These are phyloP conservation scores for Tieghemiomyces parasiticus DNA, from an alignment of 192 early-diverging fungal genomes.

Conservation along the genomic window DNA sequence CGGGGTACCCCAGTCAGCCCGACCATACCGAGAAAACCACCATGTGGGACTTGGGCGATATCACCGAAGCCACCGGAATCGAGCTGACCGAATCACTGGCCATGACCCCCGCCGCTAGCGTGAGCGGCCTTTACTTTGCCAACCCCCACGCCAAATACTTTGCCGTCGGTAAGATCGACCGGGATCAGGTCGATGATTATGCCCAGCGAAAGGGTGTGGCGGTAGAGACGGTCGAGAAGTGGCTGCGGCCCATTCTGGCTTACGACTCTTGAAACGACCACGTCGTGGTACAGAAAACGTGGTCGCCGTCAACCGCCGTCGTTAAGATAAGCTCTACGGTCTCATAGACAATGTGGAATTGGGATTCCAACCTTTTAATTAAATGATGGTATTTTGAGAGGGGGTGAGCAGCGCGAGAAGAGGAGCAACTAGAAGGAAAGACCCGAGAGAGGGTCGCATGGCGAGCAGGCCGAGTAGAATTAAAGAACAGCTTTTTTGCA, in stretches of 20 bases:
- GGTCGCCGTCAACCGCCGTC: no score
- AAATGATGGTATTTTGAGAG: no score
- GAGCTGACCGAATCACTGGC: conserved; percentile 83
- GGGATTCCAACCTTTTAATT: no score
- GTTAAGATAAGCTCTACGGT: no score
- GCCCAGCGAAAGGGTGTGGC: conserved; percentile 48
- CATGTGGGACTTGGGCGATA: conserved; percentile 82
- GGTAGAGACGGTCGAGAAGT: conserved; percentile 51
- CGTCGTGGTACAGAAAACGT: no score
- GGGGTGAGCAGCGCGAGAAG: no score
- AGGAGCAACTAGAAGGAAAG: no score
- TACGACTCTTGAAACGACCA: conserved; percentile 40
- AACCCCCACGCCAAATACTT: conserved; percentile 75
- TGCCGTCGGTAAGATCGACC: conserved; percentile 87
- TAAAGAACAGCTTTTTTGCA: no score
- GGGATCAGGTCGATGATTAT: conserved; percentile 79
- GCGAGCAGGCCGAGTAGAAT: no score
- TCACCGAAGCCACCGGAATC: conserved; percentile 67
- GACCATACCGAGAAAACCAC: conserved; percentile 89
- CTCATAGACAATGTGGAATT: no score
- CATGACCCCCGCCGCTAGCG: conserved; percentile 85
- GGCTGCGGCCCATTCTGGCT: conserved; percentile 59
- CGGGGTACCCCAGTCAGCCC: conserved; percentile 89
- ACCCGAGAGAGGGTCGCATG: no score
- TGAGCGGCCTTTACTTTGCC: conserved; percentile 61